Percentiles rank a stretch among this genome's conserved stretches.
phyloP scores from a whole-genome alignment of 2,329 filamentous ascomycete genomes.

The Trichophaea hybrida region DNA sequence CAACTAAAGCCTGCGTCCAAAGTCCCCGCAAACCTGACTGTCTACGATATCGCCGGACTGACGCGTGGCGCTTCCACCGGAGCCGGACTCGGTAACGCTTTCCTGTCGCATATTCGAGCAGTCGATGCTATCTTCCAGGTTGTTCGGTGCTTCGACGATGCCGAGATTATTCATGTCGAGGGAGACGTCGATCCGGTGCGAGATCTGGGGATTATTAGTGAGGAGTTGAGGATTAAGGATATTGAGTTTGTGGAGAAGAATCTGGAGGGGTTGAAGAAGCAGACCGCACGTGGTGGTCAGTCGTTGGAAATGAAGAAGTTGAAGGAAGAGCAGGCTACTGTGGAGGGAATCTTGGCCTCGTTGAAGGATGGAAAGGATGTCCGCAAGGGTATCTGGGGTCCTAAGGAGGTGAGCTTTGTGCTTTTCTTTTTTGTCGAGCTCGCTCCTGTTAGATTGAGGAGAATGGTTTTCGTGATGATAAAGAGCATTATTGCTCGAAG shows the following conservation, averaged over 20 bases:
- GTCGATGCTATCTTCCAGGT: conserved; percentile 98
- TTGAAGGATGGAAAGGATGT: conserved; percentile 71
- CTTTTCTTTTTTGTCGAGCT: conserved; percentile 23
- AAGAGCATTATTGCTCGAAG: conserved; percentile 78
- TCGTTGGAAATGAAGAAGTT: conserved; percentile 96
- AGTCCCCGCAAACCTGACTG: conserved; percentile 93
- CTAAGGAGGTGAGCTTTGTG: conserved; percentile 72
- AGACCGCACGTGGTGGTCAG: conserved; percentile 86
- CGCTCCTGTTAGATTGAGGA: not conserved
- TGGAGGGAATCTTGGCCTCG: conserved; percentile 74
- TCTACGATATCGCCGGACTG: conserved; percentile 96
- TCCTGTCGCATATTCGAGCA: conserved; percentile 95
- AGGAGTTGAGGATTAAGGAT: conserved; percentile 93
- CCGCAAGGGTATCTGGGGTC: conserved; percentile 72
- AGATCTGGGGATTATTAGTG: conserved; percentile 90
- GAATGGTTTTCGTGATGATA: conserved; percentile 69
- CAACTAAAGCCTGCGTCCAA: conserved; percentile 63
- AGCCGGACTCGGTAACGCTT: conserved; percentile 91
- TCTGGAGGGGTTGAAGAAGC: conserved; percentile 80
- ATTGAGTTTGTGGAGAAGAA: conserved; percentile 98
- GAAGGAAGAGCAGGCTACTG: conserved; percentile 81
- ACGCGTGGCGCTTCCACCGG: conserved; percentile 93
- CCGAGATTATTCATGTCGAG: conserved; percentile 98
- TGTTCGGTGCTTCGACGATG: conserved; percentile 93
- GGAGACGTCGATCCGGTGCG: conserved; percentile 91